phyloP scores from a whole-genome alignment of 2,329 filamentous ascomycete species.

The Trichophyton benhamiae region DNA sequence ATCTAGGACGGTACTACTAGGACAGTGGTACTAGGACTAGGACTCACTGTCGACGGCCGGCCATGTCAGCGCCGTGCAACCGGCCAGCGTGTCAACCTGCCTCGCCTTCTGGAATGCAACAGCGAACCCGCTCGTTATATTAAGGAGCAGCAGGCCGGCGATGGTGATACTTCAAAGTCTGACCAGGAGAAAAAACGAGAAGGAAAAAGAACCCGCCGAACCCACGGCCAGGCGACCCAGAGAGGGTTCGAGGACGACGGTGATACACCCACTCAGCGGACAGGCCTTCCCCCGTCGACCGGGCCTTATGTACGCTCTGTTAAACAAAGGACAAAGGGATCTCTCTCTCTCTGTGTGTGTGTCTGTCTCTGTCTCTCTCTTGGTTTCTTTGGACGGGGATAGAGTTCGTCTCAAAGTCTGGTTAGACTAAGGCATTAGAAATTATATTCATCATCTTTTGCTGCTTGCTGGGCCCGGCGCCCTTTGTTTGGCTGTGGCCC shows the following conservation, averaged over 20 bases:
- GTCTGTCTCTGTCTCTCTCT: neutral
- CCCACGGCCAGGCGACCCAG: neutral
- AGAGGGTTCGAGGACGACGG: too few species aligned
- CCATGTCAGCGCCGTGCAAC: neutral
- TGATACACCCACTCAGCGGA: too few species aligned
- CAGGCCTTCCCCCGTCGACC: neutral
- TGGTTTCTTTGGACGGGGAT: neutral
- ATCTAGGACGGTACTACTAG: too few species aligned
- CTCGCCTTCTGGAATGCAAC: neutral
- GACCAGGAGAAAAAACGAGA: too few species aligned
- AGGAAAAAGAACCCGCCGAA: neutral
- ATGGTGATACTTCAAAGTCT: neutral
- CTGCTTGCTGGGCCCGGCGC: neutral
- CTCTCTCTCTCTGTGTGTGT: too few species aligned
- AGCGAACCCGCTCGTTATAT: neutral
- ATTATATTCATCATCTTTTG: too few species aligned
- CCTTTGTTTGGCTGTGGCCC: neutral
- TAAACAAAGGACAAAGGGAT: constrained; percentile 1
- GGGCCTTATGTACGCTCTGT: neutral
- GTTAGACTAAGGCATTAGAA: neutral
- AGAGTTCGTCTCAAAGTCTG: neutral
- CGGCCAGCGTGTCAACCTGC: neutral
- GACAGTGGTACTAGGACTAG: too few species aligned
- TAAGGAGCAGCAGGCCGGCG: neutral
- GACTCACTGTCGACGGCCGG: neutral